Base-by-base conservation (phyloP, 2,329 filamentous ascomycete species). In the Parasarocladium wereldwijsianum region DNA sequence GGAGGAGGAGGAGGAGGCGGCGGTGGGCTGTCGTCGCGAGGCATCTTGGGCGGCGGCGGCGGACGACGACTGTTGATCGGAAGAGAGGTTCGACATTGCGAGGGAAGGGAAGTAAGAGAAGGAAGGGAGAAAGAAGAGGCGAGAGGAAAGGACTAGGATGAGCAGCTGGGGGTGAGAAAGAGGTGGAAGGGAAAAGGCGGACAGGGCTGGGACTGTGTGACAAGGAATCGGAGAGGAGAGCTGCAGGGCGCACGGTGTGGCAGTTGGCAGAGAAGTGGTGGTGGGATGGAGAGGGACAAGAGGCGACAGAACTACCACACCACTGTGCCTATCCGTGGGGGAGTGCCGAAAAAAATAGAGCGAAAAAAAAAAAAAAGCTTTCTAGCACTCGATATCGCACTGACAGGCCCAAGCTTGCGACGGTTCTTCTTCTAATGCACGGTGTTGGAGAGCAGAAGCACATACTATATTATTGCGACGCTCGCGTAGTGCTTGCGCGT, bases 11-110 rank as follows among this genome's bases (percentile, higher is more conserved):
- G 67, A 39, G 69, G 69, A 35, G 67, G 67, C 43, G 68, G 68
- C 44, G 69, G 68, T 33, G 69, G 69, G 54, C 66, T 71, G 59
- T 70, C 62, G 55, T 71, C 66, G 53, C 68, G 66, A 60, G 66
- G 64, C 68, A 72, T 72, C 58, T 55, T 65, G 57, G 44, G 46
- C 42, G 39, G 42, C 34, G 39, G 44, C 42, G 36, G 51, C 42
- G 40, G 44, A 30, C 28, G 28, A 30, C 35, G 36, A 36, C 33
- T 34, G 38, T 31, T 30, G 28, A 26, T 20, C 32, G 33, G 34
- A 31, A 29, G 34, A 24, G 34, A 38, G 29, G 34, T 30, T 15
- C 20, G 28, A 23, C 28, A 30, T 30, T 30, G 28, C 28, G 28
- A 34, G 26, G 32, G 35, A 40, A 33, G 35, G 30, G 24, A 28